Evolutionary conservation across 345 rosid genomes (phyloP), one percentile per base, ranked within the genome.

Genomic region (Moricandia moricandioides): DNA sequence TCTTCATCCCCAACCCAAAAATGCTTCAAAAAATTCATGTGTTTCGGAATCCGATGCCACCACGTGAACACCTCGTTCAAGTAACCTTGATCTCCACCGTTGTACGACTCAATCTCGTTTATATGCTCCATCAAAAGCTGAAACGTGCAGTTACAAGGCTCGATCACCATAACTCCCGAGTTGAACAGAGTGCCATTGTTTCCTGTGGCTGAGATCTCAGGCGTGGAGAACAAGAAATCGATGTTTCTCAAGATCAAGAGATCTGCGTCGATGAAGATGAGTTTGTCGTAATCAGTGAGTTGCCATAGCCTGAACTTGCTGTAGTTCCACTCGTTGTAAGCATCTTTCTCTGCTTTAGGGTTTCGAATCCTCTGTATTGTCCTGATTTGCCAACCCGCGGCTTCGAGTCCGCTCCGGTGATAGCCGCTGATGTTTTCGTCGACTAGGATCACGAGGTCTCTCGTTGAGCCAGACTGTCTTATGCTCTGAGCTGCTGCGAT

Each of bases 251-350:
- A 86, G 21, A 92, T 88, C 5, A 94, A 86, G 67, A 94, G 75
- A 81, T 94, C 98, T 0, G 97, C 97, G 21, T 95, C 97, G 1
- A 95, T 90, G 86, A 95, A 95, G 51, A 95, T 90, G 80, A 95
- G 84, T 81, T 92, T 95, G 74, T 90, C 91, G 18, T 95, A 95
- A 65, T 95, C 92, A 9, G 97, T 95, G 72, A 95, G 82, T 84
- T 95, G 97, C 99, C 99, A 95, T 30, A 95, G 80, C 12, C 96
- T 79, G 78, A 95, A 92, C 79, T 90, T 95, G 90, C 99, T 95
- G 83, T 95, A 95, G 75, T 95, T 95, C 97, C 97, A 95, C 69
- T 95, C 97, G 65, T 92, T 95, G 83, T 95, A 92, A 7, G 99
- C 97, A 76, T 95, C 97, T 76, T 86, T 86, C 76, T 92, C 97